Conservation (phyloP, 441 rosid genomes). For the Corymbia citriodora region DNA sequence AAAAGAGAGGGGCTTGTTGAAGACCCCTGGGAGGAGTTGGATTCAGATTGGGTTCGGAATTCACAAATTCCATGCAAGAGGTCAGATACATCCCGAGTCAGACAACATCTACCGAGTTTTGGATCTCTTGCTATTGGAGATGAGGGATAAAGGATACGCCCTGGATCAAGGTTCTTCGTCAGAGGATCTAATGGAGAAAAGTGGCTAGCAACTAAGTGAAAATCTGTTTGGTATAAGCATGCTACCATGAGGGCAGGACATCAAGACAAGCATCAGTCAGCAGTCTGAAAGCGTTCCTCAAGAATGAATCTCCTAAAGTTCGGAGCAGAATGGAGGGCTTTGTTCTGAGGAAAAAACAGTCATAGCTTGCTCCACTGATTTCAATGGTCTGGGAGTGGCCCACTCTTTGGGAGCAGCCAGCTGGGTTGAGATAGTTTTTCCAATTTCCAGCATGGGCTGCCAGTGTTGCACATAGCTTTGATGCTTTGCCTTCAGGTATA, state of each 20-base stretch:
- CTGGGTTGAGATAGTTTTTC: background rate
- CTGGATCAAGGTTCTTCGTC: slow-evolving; percentile 13
- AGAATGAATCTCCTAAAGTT: background rate
- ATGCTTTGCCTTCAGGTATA: background rate
- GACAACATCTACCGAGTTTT: slow-evolving; percentile 10
- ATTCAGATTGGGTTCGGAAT: slow-evolving; percentile 19
- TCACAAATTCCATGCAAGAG: slow-evolving; percentile 22
- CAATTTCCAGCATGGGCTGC: background rate
- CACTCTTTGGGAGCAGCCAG: background rate
- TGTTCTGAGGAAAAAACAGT: background rate
- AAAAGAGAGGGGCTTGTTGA: slow-evolving; percentile 17
- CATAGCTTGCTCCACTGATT: background rate
- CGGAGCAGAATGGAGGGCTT: background rate
- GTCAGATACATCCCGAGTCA: slow-evolving; percentile 4
- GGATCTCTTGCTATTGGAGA: slow-evolving; percentile 12
- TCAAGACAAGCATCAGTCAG: background rate
- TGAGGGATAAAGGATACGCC: slow-evolving; percentile 17
- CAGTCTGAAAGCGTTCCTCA: fast-evolving
- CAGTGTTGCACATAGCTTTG: background rate
- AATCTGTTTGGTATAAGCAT: background rate
- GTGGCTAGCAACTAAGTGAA: background rate
- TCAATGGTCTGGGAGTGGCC: background rate
- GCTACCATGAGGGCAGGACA: background rate
- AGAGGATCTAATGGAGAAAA: background rate
- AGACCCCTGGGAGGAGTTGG: slow-evolving; percentile 29